These are phyloP conservation scores for Annulohypoxylon bovei DNA, from an alignment of 495 filamentous ascomycete genomes.

Conservation along the genomic window DNA sequence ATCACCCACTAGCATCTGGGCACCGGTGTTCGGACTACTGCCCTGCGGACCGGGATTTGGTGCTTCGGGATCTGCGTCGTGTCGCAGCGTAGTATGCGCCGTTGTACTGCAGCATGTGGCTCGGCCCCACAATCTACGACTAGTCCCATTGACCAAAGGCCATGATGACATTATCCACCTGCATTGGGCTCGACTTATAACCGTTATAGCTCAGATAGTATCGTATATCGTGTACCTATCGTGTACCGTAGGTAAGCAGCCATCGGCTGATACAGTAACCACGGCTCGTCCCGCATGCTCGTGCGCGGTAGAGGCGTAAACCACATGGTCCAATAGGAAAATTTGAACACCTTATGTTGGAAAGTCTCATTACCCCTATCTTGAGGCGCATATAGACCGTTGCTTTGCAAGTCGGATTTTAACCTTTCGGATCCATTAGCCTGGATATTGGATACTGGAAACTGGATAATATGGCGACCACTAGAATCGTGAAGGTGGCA, in stretches of 20 bases:
- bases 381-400: slow-evolving; percentile 10
- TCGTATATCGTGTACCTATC: not conserved
- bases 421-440: slow-evolving; percentile 16
- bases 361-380: slow-evolving; percentile 1
- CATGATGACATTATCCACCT: slow-evolving; percentile 26
- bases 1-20: not conserved
- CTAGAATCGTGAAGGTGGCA: slow-evolving; percentile 44
- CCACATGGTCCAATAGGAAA: slow-evolving; percentile 17
- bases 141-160: slow-evolving; percentile 21
- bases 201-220: slow-evolving; percentile 11
- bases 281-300: slow-evolving; percentile 26
- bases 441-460: not conserved
- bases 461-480: slow-evolving; percentile 32
- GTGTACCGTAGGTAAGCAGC: slow-evolving; percentile 4
- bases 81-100: slow-evolving; percentile 35
- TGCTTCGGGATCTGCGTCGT: slow-evolving; percentile 46
- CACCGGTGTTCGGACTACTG: slow-evolving; percentile 38
- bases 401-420: slow-evolving; percentile 5
- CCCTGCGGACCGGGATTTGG: slow-evolving; percentile 44
- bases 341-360: not conserved
- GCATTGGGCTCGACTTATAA: slow-evolving; percentile 18
- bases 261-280: slow-evolving; percentile 18
- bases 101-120: slow-evolving; percentile 27
- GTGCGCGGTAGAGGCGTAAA: not conserved
- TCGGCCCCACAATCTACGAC: slow-evolving; percentile 34